phyloP scores from a whole-genome alignment of 164 flowering plant species.

The Annona squamosa region DNA sequence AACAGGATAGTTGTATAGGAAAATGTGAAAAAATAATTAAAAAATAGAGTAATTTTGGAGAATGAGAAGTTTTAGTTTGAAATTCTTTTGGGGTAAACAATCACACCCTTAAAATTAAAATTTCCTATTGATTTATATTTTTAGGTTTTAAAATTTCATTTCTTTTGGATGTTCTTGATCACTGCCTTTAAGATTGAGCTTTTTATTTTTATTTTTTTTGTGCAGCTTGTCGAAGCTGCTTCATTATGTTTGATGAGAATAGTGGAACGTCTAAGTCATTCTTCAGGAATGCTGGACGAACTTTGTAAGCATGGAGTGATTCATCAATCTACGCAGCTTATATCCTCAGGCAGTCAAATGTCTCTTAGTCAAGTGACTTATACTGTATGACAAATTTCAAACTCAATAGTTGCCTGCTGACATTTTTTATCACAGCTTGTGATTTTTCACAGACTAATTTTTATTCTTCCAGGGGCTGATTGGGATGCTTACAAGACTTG shows the following conservation, averaged over 20 bases:
- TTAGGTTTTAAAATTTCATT: neutral
- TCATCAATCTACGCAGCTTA: slow-evolving; percentile 46
- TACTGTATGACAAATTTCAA: neutral
- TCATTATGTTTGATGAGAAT: slow-evolving; percentile 67
- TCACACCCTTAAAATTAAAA: too few species aligned
- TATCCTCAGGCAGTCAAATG: slow-evolving; percentile 45
- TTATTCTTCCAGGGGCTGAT: slow-evolving; percentile 59
- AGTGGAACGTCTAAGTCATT: slow-evolving; percentile 36
- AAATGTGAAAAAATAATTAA: too few species aligned
- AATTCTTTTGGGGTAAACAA: too few species aligned
- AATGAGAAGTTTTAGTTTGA: too few species aligned
- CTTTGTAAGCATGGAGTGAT: slow-evolving; percentile 67
- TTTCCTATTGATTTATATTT: neutral
- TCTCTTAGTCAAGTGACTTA: slow-evolving; percentile 43
- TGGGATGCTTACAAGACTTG: slow-evolving; percentile 63
- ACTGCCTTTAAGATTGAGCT: neutral
- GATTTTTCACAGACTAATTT: slow-evolving; percentile 1
- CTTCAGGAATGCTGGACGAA: slow-evolving; percentile 54
- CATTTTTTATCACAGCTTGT: neutral
- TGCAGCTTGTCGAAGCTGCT: slow-evolving; percentile 73
- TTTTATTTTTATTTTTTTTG: slow-evolving; percentile 1
- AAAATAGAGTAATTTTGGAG: too few species aligned
- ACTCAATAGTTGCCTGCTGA: neutral
- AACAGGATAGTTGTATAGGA: too few species aligned
- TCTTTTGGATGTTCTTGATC: neutral